Evolutionary conservation across 805 yeast genomes (phyloP), one percentile per base, ranked within the genome.

Genomic region (Candida pseudoglaebosa): DNA sequence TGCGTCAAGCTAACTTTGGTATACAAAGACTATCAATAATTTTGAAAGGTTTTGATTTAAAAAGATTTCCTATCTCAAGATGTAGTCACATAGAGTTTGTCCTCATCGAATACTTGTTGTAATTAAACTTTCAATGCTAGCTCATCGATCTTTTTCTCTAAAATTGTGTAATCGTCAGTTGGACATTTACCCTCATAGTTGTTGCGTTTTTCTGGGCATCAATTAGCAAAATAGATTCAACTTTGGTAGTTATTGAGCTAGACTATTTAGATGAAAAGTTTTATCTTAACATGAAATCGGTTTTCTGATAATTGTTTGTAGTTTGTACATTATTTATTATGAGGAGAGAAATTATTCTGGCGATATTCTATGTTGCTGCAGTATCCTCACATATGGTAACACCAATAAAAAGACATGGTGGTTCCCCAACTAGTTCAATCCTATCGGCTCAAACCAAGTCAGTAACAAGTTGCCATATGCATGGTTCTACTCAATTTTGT

Each of bases 391-490:
- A 6, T 9, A 9, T 7, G 15, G 29, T 26, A 10, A 26, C 29
- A 13, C n/a, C 15, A 26, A 5, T 26, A 13, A 26, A 13, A 15
- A 26, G 29, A 26, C 10, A 22, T 12, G 15, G 15, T 26, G 29
- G n/a, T n/a, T n/a, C n/a, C n/a, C n/a, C 5, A n/a, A 26, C 29
- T 10, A 5, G 12, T 9, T 26, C 29, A 12, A 26, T 10, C 9
- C 12, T 26, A 26, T 26, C 39, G 20, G 34, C 24, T 16, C 40
- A 33, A 22, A 35, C 20, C 4, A 34, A 39, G 9, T 31, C 40
- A 5, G 41, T 50, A 14, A 46, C 52, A 6, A 42, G 44, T 14
- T 56, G 61, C 37, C 57, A 55, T 35, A 40, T 49, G 33, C 59
- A 52, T 43, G 58, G 46, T 2, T 17, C 41, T 2, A 37, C 39